Conservation (phyloP, 192 early-diverging fungal genomes). For the Linnemannia schmuckeri region DNA sequence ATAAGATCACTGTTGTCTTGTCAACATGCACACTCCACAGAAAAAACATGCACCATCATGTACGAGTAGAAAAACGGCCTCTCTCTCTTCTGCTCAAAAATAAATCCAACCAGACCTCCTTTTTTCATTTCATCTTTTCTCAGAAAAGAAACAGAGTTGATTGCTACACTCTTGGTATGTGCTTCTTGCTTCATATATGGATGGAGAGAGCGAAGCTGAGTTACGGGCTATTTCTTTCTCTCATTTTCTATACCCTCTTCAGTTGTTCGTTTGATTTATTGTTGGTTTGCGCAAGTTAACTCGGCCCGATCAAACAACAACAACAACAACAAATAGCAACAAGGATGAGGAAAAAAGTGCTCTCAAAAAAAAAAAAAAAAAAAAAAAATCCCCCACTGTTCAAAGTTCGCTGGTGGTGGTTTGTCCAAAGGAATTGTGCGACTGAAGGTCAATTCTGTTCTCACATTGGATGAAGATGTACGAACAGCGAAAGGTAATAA, state of each 20-base stretch:
- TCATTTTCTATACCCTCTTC: background rate
- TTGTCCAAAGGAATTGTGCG: background rate
- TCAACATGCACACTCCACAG: background rate
- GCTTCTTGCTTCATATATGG: background rate
- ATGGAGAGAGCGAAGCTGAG: background rate
- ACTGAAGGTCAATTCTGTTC: background rate
- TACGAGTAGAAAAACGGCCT: background rate
- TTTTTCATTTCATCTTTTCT: background rate
- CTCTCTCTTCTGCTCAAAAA: background rate
- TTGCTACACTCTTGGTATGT: background rate
- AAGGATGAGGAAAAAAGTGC: background rate
- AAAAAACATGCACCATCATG: background rate
- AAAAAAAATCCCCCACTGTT: background rate
- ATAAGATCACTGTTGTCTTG: no score
- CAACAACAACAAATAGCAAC: background rate
- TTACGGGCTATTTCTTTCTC: background rate
- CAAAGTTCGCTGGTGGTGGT: background rate
- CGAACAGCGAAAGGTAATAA: no score
- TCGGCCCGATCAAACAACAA: background rate
- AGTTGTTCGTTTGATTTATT: background rate
- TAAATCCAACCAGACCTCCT: background rate
- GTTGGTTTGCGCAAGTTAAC: background rate
- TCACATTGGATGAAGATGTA: no score
- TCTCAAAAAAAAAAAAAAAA: constrained; percentile 2
- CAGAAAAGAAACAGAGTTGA: background rate